Conservation (phyloP, 2,329 filamentous ascomycete genomes). For the Raffaelea deltoideospora region DNA sequence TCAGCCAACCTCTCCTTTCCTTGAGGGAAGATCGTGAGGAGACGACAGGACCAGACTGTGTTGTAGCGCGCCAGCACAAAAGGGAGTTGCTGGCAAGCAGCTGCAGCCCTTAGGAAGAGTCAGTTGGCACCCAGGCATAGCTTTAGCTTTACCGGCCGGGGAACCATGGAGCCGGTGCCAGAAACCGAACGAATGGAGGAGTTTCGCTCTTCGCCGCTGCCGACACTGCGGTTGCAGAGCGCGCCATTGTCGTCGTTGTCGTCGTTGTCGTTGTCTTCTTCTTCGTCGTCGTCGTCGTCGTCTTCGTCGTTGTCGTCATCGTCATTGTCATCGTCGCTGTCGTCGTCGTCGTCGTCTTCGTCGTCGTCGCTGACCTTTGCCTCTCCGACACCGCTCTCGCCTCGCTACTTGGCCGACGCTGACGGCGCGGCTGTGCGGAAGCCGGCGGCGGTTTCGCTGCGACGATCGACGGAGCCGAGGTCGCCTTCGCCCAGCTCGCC, state of each 20-base stretch:
- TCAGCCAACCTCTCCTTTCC: no score
- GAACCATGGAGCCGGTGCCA: slow-evolving; percentile 49
- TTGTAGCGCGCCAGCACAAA: no score
- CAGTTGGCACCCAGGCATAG: no score
- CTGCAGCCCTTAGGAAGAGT: no score
- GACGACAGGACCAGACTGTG: no score
- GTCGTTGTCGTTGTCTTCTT: neutral
- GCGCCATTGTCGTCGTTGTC: slow-evolving; percentile 15
- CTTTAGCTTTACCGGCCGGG: neutral
- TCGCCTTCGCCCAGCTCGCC: slow-evolving; percentile 41
- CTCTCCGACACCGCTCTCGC: slow-evolving; percentile 22
- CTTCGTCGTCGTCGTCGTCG: neutral
- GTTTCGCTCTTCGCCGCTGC: slow-evolving; percentile 43
- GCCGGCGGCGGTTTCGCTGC: slow-evolving; percentile 34
- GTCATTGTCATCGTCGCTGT: neutral
- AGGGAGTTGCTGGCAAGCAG: no score
- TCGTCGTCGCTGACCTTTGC: slow-evolving; percentile 6
- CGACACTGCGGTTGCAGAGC: slow-evolving; percentile 34
- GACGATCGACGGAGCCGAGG: slow-evolving; percentile 43
- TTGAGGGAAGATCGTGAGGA: no score
- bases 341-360: neutral
- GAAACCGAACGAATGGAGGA: slow-evolving; percentile 55
- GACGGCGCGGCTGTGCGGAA: slow-evolving; percentile 24
- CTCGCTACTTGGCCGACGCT: slow-evolving; percentile 1
- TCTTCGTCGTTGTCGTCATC: neutral